Evolutionary conservation across 441 rosid genomes (phyloP).

Genomic region (Brassica hybrid): DNA sequence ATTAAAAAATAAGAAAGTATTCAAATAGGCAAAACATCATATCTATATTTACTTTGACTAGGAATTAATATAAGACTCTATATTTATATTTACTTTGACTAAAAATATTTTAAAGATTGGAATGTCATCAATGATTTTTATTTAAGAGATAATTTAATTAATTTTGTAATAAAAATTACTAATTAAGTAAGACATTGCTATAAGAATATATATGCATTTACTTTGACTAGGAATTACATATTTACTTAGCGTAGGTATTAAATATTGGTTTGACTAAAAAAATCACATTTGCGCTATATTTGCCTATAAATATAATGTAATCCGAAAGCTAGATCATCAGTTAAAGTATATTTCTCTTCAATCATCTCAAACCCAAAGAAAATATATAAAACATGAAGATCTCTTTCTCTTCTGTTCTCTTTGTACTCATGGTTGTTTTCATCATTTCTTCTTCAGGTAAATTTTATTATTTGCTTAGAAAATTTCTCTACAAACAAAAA

Average conservation of each 20-base stretch:
- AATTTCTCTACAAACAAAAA: not conserved
- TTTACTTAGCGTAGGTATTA: not conserved
- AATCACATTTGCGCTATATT: not conserved
- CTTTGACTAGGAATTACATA: not conserved
- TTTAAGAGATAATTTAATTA: not conserved
- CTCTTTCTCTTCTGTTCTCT: slow-evolving; percentile 2
- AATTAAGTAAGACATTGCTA: not conserved
- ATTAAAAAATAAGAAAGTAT: not conserved
- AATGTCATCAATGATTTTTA: not conserved
- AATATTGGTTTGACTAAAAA: not conserved
- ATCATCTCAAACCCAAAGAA: not conserved
- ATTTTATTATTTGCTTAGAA: not conserved
- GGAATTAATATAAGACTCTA: not conserved
- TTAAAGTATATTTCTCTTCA: not conserved
- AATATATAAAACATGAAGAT: not conserved
- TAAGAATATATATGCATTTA: not conserved
- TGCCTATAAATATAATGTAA: not conserved
- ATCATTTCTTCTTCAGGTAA: slow-evolving; percentile 5
- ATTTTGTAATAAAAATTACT: not conserved
- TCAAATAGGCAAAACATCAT: not conserved
- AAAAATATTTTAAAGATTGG: not conserved
- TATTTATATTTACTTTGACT: not conserved
- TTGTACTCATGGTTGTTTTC: not conserved
- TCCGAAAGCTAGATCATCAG: not conserved
- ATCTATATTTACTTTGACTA: not conserved